phyloP scores from a whole-genome alignment of 1,139 yeast species.

The Meyerozyma sp. region DNA sequence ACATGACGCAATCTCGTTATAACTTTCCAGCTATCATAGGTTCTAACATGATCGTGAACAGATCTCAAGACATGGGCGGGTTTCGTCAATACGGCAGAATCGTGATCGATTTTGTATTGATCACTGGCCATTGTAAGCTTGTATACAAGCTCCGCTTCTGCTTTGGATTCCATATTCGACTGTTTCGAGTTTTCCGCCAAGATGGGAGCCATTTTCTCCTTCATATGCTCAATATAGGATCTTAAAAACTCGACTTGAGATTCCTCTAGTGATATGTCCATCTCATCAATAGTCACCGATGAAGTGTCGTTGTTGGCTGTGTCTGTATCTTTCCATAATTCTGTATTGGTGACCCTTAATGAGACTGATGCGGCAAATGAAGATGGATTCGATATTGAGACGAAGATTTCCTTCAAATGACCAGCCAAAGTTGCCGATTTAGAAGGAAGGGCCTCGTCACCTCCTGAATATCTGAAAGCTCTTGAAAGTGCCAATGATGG shows the following conservation, averaged over 20 bases:
- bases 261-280: slow-evolving; percentile 28
- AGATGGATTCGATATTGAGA: slow-evolving; percentile 20
- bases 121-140: slow-evolving; percentile 60
- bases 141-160: slow-evolving; percentile 43
- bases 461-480: slow-evolving; percentile 2
- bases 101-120: slow-evolving; percentile 60
- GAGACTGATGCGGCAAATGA: slow-evolving; percentile 19
- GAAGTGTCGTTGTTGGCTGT: slow-evolving; percentile 17
- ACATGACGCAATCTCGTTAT: slow-evolving; percentile 74
- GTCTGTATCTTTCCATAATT: slow-evolving; percentile 38
- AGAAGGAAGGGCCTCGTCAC: slow-evolving; percentile 4
- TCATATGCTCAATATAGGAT: slow-evolving; percentile 18
- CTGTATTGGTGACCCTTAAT: slow-evolving; percentile 23
- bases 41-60: slow-evolving; percentile 67
- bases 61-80: slow-evolving; percentile 80
- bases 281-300: slow-evolving; percentile 29
- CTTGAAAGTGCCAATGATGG: slow-evolving; percentile 33
- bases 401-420: slow-evolving; percentile 25
- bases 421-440: slow-evolving; percentile 18
- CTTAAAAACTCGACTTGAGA: slow-evolving; percentile 35
- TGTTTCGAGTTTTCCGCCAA: slow-evolving; percentile 14
- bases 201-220: slow-evolving; percentile 17
- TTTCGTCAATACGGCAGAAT: slow-evolving; percentile 84
- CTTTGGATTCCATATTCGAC: slow-evolving; percentile 11
- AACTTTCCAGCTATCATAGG: slow-evolving; percentile 84